Conservation (phyloP, 805 yeast genomes). For the Suhomyces sp. region DNA sequence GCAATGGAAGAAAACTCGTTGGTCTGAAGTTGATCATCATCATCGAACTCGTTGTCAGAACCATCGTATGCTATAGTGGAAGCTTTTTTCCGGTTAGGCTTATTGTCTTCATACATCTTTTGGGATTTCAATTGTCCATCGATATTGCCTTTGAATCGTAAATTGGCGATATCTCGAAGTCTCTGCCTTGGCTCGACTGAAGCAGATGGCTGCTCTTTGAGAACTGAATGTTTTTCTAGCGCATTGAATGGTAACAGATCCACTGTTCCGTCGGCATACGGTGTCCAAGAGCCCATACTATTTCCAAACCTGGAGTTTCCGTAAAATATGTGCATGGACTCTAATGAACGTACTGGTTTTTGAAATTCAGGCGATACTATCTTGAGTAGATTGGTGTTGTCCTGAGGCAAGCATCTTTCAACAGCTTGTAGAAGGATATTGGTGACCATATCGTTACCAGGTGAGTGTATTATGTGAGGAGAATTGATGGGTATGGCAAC, state of each 20-base stretch:
- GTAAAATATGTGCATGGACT: constrained; percentile 53
- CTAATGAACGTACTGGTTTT: constrained; percentile 43
- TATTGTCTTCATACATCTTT: constrained; percentile 38
- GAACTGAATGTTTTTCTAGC: constrained; percentile 38
- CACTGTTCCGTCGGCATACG: constrained; percentile 64
- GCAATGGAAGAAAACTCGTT: constrained; percentile 51
- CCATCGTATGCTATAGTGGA: constrained; percentile 2
- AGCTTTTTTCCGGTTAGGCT: constrained; percentile 14
- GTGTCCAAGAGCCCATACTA: constrained; percentile 69
- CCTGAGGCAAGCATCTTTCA: constrained; percentile 48
- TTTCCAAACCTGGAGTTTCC: constrained; percentile 63
- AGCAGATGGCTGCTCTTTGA: constrained; percentile 15
- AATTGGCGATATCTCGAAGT: constrained; percentile 45
- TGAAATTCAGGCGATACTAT: constrained; percentile 38
- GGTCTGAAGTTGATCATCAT: constrained; percentile 14
- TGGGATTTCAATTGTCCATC: constrained; percentile 34
- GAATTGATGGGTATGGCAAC: constrained; percentile 67
- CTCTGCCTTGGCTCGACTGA: constrained; percentile 7
- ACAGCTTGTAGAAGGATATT: constrained; percentile 60
- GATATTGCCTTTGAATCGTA: constrained; percentile 60
- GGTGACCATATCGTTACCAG: constrained; percentile 40
- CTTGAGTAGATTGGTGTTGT: constrained; percentile 40
- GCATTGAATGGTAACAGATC: constrained; percentile 64
- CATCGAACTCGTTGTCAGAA: constrained; percentile 17
- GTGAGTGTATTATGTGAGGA: constrained; percentile 61